These are phyloP conservation scores for Aotearoamyces nothofagi DNA, from an alignment of 2,329 filamentous ascomycete genomes.

Conservation along the genomic window DNA sequence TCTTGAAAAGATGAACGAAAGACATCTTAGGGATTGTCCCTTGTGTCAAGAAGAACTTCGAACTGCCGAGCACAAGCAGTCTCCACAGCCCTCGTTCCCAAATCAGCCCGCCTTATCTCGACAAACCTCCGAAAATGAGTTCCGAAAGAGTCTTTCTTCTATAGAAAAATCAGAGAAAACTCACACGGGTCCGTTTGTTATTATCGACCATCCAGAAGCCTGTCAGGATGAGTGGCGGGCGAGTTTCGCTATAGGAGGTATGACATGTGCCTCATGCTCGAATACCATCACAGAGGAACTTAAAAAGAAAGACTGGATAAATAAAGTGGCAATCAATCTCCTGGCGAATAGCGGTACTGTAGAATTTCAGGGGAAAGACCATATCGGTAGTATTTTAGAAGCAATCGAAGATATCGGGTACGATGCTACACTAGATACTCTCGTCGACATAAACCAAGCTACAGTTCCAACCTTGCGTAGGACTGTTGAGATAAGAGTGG, in stretches of 20 bases:
- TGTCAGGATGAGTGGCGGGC: constrained; percentile 28
- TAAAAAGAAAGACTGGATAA: constrained; percentile 29
- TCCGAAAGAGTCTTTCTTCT: no score
- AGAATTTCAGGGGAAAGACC: constrained; percentile 26
- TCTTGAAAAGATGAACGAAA: no score
- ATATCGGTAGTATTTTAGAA: constrained; percentile 27
- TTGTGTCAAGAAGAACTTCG: no score
- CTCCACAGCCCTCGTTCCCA: no score
- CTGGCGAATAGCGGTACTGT: constrained; percentile 35
- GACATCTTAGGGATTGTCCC: no score
- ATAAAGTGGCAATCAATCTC: constrained; percentile 31
- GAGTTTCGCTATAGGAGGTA: constrained; percentile 34
- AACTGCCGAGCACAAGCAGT: no score
- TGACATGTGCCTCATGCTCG: constrained; percentile 41
- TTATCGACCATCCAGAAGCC: constrained; percentile 21
- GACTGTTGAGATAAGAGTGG: constrained; percentile 47
- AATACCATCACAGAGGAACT: constrained; percentile 31
- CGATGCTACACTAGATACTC: constrained; percentile 41
- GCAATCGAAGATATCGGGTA: constrained; percentile 50
- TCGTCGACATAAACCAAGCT: constrained; percentile 22
- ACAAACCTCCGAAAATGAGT: no score
- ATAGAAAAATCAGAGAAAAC: no score
- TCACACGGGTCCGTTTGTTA: constrained; percentile 16
- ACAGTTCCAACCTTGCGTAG: constrained; percentile 17
- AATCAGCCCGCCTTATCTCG: no score